phyloP scores from a whole-genome alignment of 2,329 filamentous ascomycete species.

The Penicillium sp. region DNA sequence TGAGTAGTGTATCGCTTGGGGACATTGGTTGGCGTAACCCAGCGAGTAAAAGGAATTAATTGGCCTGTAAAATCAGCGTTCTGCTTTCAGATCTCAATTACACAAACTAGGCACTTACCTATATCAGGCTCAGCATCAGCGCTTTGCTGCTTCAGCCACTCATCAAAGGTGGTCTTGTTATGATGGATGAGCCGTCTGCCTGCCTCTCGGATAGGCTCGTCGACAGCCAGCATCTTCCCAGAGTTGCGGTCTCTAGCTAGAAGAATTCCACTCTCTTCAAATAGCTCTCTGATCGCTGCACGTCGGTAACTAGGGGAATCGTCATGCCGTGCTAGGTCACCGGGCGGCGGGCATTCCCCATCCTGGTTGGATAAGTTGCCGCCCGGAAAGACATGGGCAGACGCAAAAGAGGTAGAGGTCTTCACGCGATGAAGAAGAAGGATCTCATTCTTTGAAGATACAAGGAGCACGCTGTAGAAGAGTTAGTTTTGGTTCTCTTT shows the following conservation, averaged over 20 bases:
- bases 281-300: constrained; percentile 84
- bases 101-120: constrained; percentile 38
- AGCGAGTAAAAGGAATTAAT: constrained; percentile 81
- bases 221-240: constrained; percentile 59
- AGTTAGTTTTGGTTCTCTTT: constrained; percentile 10
- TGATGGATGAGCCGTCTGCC: constrained; percentile 69
- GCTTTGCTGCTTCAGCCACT: constrained; percentile 56
- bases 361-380: constrained; percentile 78
- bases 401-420: constrained; percentile 79
- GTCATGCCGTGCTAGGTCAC: constrained; percentile 59
- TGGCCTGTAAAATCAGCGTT: constrained; percentile 46
- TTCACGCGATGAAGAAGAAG: constrained; percentile 82
- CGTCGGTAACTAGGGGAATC: constrained; percentile 74
- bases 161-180: constrained; percentile 62
- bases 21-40: constrained; percentile 75
- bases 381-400: constrained; percentile 92
- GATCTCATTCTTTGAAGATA: constrained; percentile 84
- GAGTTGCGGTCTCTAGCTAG: constrained; percentile 55
- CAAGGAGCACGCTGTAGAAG: constrained; percentile 66
- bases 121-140: constrained; percentile 53
- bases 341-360: constrained; percentile 54
- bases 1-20: constrained; percentile 85
- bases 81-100: background rate
- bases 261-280: constrained; percentile 90
- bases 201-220: constrained; percentile 58